phyloP scores from a whole-genome alignment of 2,329 filamentous ascomycete genomes.

The Leptoxyphium fumago region DNA sequence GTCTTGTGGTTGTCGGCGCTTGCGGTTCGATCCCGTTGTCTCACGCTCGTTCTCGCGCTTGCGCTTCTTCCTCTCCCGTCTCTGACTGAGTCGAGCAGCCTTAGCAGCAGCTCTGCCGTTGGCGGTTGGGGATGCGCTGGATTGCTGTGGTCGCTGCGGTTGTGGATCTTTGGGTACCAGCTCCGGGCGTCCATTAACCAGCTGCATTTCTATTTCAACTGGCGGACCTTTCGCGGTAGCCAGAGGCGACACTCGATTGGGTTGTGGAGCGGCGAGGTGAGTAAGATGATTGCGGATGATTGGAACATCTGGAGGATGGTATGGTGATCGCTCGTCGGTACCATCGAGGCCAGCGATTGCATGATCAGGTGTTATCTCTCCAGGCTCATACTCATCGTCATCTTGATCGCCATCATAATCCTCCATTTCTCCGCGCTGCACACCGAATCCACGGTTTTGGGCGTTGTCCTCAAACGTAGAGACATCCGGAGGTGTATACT shows the following conservation, averaged over 20 bases:
- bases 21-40: slow-evolving; percentile 5
- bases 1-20: slow-evolving; percentile 20
- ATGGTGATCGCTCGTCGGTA: slow-evolving; percentile 5
- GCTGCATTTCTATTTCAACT: slow-evolving; percentile 35
- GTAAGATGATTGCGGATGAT: slow-evolving; percentile 46
- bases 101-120: slow-evolving; percentile 7
- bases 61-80: slow-evolving; percentile 21
- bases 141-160: slow-evolving; percentile 1
- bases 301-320: slow-evolving; percentile 37
- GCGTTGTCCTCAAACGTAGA: slow-evolving; percentile 9
- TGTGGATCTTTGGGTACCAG: slow-evolving; percentile 11
- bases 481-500: slow-evolving; percentile 19
- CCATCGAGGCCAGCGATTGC: slow-evolving; percentile 6
- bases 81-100: slow-evolving; percentile 15
- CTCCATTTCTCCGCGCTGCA: slow-evolving; percentile 1
- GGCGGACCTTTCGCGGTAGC: slow-evolving; percentile 35
- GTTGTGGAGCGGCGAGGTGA: slow-evolving; percentile 58
- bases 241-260: slow-evolving; percentile 50
- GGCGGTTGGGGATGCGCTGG: slow-evolving; percentile 15
- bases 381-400: slow-evolving; percentile 22
- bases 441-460: not conserved
- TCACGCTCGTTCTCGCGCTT: slow-evolving; percentile 17
- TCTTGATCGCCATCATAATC: slow-evolving; percentile 18
- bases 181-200: slow-evolving; percentile 26
- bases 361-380: slow-evolving; percentile 18